phyloP scores from a whole-genome alignment of 2,329 filamentous ascomycete genomes.

The Colletotrichum caudatum region DNA sequence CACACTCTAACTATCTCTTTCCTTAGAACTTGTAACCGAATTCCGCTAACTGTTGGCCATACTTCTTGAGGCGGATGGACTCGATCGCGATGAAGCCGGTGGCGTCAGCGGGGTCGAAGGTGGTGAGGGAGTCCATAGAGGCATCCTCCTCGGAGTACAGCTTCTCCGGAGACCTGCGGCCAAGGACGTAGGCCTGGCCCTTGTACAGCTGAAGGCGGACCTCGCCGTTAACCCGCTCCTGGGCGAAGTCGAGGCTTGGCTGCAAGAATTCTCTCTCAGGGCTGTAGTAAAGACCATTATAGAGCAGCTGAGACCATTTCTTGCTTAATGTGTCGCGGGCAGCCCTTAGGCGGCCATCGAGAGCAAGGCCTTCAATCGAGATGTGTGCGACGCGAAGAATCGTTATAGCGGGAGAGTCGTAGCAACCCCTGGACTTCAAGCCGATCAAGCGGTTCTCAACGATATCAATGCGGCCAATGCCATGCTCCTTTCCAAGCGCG shows the following conservation, averaged over 20 bases:
- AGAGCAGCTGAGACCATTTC: conserved; percentile 44
- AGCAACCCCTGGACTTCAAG: conserved; percentile 60
- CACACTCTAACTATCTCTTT: background rate
- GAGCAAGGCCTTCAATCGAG: conserved; percentile 68
- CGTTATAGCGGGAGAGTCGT: conserved; percentile 55
- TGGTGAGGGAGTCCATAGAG: conserved; percentile 63
- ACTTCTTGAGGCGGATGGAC: conserved; percentile 72
- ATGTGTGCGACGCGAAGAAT: conserved; percentile 49
- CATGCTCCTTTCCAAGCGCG: conserved; percentile 72
- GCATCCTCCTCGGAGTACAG: conserved; percentile 64
- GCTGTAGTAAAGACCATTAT: conserved; percentile 67
- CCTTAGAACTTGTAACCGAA: conserved; percentile 46
- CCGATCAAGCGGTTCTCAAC: conserved; percentile 61
- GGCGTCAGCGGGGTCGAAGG: conserved; percentile 57
- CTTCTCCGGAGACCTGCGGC: conserved; percentile 60
- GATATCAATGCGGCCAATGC: conserved; percentile 72
- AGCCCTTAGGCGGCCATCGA: conserved; percentile 66
- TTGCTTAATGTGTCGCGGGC: conserved; percentile 66
- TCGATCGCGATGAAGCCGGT: conserved; percentile 75
- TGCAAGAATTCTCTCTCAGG: conserved; percentile 48
- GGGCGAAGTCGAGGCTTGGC: conserved; percentile 36
- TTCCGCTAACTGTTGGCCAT: conserved; percentile 56
- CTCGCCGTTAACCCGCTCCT: conserved; percentile 43
- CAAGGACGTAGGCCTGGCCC: conserved; percentile 59
- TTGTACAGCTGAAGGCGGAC: conserved; percentile 52